Evolutionary conservation across 768 basidiomycete genomes (phyloP), one percentile per base, ranked within the genome.

Genomic region (Mycena indigotica): DNA sequence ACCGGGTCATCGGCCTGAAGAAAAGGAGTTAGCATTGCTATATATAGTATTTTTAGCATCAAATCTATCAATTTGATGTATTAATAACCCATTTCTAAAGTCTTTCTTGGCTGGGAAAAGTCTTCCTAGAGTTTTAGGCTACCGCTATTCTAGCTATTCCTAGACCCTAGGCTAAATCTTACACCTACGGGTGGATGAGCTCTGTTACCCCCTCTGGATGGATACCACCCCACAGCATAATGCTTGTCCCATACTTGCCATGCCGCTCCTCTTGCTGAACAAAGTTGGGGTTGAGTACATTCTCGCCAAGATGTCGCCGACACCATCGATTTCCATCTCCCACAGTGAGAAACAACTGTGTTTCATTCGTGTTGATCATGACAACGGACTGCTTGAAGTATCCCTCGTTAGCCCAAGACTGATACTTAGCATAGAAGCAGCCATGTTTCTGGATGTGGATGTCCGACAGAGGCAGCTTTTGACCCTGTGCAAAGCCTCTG

Each of bases 401-500:
- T 19, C 10, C 52, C 21, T 35, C 23, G 52, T 53, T 28, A 5
- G 21, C 32, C 52, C 52, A 53, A 24, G 23, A 15, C 2, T 5
- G 17, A 16, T 53, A 53, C 19, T 21, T 53, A 8, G 38, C 25
- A 39, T 39, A 39, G 23, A 53, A 23, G 17, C 8, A 15, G 35
- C 41, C 28, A 15, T 39, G 52, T 24, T 53, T 24, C 17, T 19
- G 35, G 26, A 53, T 28, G 24, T 53, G 30, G 32, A 8, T 15
- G 52, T 23, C 15, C 5, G 28, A 23, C 17, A 53, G 32, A 19
- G 30, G 30, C 35, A 40, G 52, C 21, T 53, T 53, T 23, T 53
- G 52, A 24, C 52, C 23, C 23, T 40, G 52, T 39, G 38, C 32
- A 24, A 39, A 53, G 52, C 52, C 52, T 10, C 21, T 26, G 24